Evolutionary conservation across 75 land plant species (phyloP).

Genomic region (Pinus taeda): DNA sequence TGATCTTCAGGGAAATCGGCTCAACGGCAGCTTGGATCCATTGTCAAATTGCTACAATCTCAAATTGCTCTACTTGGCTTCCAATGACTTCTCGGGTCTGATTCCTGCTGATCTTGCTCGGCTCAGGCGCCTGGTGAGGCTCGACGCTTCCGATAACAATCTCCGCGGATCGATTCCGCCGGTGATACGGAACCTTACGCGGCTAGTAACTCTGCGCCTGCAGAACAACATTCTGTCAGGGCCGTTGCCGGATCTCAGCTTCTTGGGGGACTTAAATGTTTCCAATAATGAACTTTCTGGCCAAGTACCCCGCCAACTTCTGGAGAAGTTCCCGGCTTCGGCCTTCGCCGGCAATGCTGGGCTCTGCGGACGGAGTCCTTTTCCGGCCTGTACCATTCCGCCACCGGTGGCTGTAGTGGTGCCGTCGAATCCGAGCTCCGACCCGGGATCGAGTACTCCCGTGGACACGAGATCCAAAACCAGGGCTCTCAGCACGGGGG

Average conservation of each 20-base stretch:
- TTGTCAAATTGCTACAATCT: conserved; percentile 41
- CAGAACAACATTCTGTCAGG: conserved; percentile 66
- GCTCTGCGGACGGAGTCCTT: conserved; percentile 39
- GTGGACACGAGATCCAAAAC: neutral
- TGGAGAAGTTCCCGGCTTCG: conserved; percentile 25
- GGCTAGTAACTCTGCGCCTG: conserved; percentile 44
- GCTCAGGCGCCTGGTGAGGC: conserved; percentile 39
- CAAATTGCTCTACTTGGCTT: conserved; percentile 56
- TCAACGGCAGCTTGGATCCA: conserved; percentile 48
- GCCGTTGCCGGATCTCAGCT: conserved; percentile 26
- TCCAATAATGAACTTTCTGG: conserved; percentile 66
- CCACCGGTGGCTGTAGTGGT: conserved; percentile 35
- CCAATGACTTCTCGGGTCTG: conserved; percentile 64
- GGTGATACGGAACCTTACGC: conserved; percentile 25
- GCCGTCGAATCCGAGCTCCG: conserved; percentile 53
- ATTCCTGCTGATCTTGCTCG: conserved; percentile 50
- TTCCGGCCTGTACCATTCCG: conserved; percentile 25
- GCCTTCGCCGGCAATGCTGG: conserved; percentile 54
- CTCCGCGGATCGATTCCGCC: conserved; percentile 44
- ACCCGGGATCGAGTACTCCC: conserved; percentile 26
- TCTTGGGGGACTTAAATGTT: conserved; percentile 37
- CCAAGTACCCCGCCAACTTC: conserved; percentile 19
- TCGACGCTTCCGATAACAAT: conserved; percentile 63
- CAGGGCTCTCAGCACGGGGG: conserved; percentile 46
- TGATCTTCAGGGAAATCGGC: conserved; percentile 60